phyloP scores from a whole-genome alignment of 2,329 filamentous ascomycete species.

The Scleromitrula shiraiana region DNA sequence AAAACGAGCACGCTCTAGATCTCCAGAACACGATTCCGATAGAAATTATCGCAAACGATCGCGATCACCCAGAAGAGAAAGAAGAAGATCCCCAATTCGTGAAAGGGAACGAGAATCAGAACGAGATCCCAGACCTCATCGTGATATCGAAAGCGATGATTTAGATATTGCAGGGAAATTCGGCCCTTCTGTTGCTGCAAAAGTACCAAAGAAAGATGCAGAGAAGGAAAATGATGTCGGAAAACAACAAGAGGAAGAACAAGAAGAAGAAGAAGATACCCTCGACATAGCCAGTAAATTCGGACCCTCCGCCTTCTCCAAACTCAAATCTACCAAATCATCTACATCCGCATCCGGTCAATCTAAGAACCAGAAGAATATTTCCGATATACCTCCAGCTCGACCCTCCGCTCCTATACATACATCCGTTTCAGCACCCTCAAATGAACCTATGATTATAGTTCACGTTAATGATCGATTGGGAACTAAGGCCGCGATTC shows the following conservation, averaged over 20 bases:
- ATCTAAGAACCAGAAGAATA: neutral
- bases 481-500: slow-evolving; percentile 90
- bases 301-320: slow-evolving; percentile 5
- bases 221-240: slow-evolving; percentile 1
- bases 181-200: slow-evolving; percentile 12
- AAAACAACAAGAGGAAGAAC: slow-evolving; percentile 6
- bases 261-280: slow-evolving; percentile 6
- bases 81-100: slow-evolving; percentile 36
- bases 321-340: slow-evolving; percentile 6
- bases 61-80: slow-evolving; percentile 25
- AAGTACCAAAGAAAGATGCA: slow-evolving; percentile 1
- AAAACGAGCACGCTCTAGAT: slow-evolving; percentile 7
- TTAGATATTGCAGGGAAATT: slow-evolving; percentile 29
- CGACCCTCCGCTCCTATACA: slow-evolving; percentile 17
- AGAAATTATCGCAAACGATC: slow-evolving; percentile 8
- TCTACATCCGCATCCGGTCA: neutral
- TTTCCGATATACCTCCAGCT: slow-evolving; percentile 13
- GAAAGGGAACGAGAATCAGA: slow-evolving; percentile 33
- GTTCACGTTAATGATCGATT: slow-evolving; percentile 93
- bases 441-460: slow-evolving; percentile 76
- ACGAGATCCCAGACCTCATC: slow-evolving; percentile 42
- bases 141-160: slow-evolving; percentile 22
- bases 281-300: slow-evolving; percentile 9
- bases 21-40: slow-evolving; percentile 5
- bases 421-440: slow-evolving; percentile 10